A percentile compares a stretch with the other conserved stretches of the same genome.
phyloP scores from a whole-genome alignment of 108 stramenopile genomes.

The Poteriospumella lacustris region DNA sequence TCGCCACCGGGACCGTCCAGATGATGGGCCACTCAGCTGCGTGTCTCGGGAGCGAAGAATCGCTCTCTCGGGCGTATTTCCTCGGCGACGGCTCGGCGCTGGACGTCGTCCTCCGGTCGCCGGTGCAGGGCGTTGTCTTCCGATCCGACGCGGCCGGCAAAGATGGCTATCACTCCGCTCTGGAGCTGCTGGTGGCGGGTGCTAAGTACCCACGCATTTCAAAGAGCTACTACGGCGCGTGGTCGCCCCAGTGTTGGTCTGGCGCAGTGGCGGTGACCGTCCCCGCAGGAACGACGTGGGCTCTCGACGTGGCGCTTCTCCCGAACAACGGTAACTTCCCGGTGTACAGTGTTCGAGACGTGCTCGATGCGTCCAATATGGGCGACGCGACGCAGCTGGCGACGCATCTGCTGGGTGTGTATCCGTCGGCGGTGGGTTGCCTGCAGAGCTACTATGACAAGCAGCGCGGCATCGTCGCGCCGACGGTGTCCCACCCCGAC shows the following conservation, averaged over 20 bases:
- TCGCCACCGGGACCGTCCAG: neutral
- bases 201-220: too few relatives aligned
- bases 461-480: slow-evolving; percentile 27
- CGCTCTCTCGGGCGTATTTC: neutral
- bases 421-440: neutral
- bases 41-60: neutral
- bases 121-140: neutral
- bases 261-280: neutral
- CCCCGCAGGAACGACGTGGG: neutral
- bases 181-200: too few relatives aligned
- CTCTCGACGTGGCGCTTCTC: neutral
- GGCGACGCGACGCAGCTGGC: too few relatives aligned
- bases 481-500: slow-evolving; percentile 36
- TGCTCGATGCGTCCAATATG: neutral
- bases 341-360: neutral
- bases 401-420: neutral
- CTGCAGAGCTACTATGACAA: slow-evolving; percentile 17
- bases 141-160: neutral
- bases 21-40: neutral
- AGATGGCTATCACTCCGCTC: too few relatives aligned
- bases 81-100: neutral
- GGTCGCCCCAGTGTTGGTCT: neutral
- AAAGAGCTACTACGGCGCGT: neutral
- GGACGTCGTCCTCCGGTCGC: neutral
- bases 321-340: slow-evolving; percentile 24